Conservation (phyloP, 1,284 basidiomycete species). For the Apiotrichum laibachii region DNA sequence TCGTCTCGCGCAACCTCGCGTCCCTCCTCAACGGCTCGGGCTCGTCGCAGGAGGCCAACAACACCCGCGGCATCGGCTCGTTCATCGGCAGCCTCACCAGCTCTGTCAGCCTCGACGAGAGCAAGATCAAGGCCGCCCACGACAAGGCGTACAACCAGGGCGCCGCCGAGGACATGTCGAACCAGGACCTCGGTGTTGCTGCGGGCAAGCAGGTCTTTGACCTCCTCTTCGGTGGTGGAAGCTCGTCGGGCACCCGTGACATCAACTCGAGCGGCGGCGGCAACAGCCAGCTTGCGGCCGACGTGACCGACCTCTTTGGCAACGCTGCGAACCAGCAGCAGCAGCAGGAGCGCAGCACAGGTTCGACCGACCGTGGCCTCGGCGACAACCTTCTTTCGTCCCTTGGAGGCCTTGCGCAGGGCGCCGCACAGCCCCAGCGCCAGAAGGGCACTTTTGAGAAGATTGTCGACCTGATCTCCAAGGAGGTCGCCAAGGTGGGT, state of each 20-base stretch:
- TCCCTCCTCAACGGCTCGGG: conserved; percentile 1
- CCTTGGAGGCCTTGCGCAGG: not conserved
- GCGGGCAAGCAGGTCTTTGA: conserved; percentile 13
- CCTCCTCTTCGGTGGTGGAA: conserved; percentile 1
- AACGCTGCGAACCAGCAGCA: conserved; percentile 1
- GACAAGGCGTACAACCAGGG: conserved; percentile 6
- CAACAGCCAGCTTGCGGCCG: not conserved
- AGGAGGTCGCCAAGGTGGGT: conserved; percentile 11
- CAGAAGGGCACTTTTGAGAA: conserved; percentile 13
- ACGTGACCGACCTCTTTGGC: conserved; percentile 8
- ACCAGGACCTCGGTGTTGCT: conserved; percentile 10
- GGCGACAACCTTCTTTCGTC: not conserved
- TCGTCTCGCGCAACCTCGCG: conserved; percentile 6
- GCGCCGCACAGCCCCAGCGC: conserved; percentile 7
- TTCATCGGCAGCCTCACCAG: conserved; percentile 2
- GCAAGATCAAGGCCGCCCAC: conserved; percentile 9
- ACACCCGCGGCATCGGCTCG: conserved; percentile 9
- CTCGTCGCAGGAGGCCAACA: not conserved
- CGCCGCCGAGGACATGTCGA: conserved; percentile 4
- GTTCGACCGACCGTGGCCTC: conserved; percentile 1
- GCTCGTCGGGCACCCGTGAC: not conserved
- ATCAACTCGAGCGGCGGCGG: not conserved
- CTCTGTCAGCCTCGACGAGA: conserved; percentile 7
- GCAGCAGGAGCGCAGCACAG: not conserved
- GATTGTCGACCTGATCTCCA: conserved; percentile 9